Conservation (phyloP, 2,329 filamentous ascomycete species). For the Akanthomyces dipterigenus region DNA sequence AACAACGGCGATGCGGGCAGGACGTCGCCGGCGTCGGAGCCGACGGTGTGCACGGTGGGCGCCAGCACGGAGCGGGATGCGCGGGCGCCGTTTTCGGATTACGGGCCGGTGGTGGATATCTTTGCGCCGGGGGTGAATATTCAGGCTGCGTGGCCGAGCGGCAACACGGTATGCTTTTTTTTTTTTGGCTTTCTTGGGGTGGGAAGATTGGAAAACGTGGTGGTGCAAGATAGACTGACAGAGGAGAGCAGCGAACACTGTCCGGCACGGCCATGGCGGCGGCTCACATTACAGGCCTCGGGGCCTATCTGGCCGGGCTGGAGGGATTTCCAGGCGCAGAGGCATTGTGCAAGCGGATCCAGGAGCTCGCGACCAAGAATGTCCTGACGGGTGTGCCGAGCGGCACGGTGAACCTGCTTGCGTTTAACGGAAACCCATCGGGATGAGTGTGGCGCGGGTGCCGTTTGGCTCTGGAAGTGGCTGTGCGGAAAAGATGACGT, state of each 20-base stretch:
- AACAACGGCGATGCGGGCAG: slow-evolving; percentile 13
- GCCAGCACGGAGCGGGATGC: slow-evolving; percentile 21
- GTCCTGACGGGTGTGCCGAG: slow-evolving; percentile 31
- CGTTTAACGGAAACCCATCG: slow-evolving; percentile 39
- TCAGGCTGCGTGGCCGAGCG: slow-evolving; percentile 37
- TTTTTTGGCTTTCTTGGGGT: no score
- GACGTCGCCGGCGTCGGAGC: slow-evolving; percentile 19
- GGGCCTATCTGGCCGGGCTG: slow-evolving; percentile 17
- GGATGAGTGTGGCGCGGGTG: not conserved
- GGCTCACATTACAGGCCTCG: slow-evolving; percentile 35
- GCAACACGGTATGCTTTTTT: slow-evolving; percentile 27
- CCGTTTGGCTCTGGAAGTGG: not conserved
- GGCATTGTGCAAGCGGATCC: slow-evolving; percentile 39
- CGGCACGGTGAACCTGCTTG: slow-evolving; percentile 43
- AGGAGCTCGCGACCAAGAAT: slow-evolving; percentile 32
- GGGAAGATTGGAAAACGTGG: no score
- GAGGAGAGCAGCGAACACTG: slow-evolving; percentile 21
- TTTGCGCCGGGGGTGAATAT: slow-evolving; percentile 39
- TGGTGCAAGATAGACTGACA: not conserved
- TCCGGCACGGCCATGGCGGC: slow-evolving; percentile 43
- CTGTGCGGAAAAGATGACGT: not conserved
- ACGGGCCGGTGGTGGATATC: slow-evolving; percentile 35
- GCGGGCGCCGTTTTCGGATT: slow-evolving; percentile 38
- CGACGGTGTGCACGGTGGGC: slow-evolving; percentile 17
- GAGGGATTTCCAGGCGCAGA: slow-evolving; percentile 28